Evolutionary conservation across 768 basidiomycete genomes (phyloP).

Genomic region (Leccinum pellstonianum): DNA sequence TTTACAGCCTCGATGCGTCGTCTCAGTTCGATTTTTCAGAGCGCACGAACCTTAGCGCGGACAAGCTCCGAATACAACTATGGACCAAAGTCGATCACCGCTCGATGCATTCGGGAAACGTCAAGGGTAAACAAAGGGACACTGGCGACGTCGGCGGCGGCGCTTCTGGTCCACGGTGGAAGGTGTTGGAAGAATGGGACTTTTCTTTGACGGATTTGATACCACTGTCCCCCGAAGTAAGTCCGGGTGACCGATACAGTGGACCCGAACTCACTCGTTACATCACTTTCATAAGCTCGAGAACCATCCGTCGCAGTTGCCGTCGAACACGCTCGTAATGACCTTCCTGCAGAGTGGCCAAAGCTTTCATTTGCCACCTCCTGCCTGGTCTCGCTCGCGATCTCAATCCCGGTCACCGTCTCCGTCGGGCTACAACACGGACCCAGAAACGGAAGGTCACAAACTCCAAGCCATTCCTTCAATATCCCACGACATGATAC

Average conservation of each 20-base stretch:
- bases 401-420: slow-evolving; percentile 45
- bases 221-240: slow-evolving; percentile 61
- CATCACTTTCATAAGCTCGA: slow-evolving; percentile 32
- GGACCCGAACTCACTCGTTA: slow-evolving; percentile 11
- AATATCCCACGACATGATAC: slow-evolving; percentile 22
- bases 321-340: slow-evolving; percentile 73
- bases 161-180: slow-evolving; percentile 46
- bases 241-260: slow-evolving; percentile 24
- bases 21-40: slow-evolving; percentile 52
- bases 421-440: slow-evolving; percentile 70
- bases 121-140: slow-evolving; percentile 50
- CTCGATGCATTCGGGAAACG: slow-evolving; percentile 13
- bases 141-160: slow-evolving; percentile 8
- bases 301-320: slow-evolving; percentile 45
- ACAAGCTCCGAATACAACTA: slow-evolving; percentile 53
- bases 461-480: slow-evolving; percentile 31
- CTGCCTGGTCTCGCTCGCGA: slow-evolving; percentile 27
- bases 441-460: slow-evolving; percentile 59
- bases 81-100: slow-evolving; percentile 48
- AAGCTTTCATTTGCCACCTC: slow-evolving; percentile 55
- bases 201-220: slow-evolving; percentile 57
- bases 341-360: slow-evolving; percentile 60
- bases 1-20: slow-evolving; percentile 58
- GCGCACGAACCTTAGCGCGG: slow-evolving; percentile 52
- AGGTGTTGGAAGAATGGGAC: slow-evolving; percentile 64